Evolutionary conservation across 805 yeast species (phyloP).

Genomic region (Babjeviella inositovora): DNA sequence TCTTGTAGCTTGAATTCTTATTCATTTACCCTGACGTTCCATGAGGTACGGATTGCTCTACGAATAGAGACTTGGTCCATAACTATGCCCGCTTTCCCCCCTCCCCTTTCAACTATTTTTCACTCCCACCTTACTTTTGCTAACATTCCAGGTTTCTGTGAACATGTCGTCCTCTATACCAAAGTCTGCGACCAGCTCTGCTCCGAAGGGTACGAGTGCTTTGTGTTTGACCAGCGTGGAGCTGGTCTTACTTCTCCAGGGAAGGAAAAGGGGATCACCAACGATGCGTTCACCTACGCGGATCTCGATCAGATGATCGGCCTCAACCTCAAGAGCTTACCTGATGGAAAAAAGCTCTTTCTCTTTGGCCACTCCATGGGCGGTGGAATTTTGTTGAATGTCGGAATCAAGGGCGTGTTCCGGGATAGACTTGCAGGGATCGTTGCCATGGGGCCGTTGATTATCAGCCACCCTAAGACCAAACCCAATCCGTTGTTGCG

Average conservation of each 20-base stretch:
- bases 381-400: constrained; percentile 54
- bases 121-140: too few species aligned
- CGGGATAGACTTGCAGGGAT: constrained; percentile 27
- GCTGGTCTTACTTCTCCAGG: constrained; percentile 51
- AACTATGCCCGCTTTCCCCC: too few species aligned
- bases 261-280: constrained; percentile 33
- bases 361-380: constrained; percentile 73
- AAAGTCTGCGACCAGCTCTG: not conserved
- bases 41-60: too few species aligned
- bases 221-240: constrained; percentile 64
- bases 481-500: constrained; percentile 27
- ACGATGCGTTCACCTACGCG: constrained; percentile 35
- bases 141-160: constrained; percentile 1
- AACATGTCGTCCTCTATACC: constrained; percentile 1
- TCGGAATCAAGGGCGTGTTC: constrained; percentile 38
- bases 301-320: constrained; percentile 47
- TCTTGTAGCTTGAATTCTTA: too few species aligned
- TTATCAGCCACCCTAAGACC: constrained; percentile 39
- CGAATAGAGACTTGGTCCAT: too few species aligned
- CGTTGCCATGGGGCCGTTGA: constrained; percentile 42
- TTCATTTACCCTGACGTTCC: too few species aligned
- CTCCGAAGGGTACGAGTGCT: constrained; percentile 53
- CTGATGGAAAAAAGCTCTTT: constrained; percentile 20
- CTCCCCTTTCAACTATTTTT: too few species aligned
- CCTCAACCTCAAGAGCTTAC: constrained; percentile 17